Evolutionary conservation across 2,329 filamentous ascomycete species (phyloP), one percentile per base, ranked within the genome.

Genomic region (Epichloe gansuensis): DNA sequence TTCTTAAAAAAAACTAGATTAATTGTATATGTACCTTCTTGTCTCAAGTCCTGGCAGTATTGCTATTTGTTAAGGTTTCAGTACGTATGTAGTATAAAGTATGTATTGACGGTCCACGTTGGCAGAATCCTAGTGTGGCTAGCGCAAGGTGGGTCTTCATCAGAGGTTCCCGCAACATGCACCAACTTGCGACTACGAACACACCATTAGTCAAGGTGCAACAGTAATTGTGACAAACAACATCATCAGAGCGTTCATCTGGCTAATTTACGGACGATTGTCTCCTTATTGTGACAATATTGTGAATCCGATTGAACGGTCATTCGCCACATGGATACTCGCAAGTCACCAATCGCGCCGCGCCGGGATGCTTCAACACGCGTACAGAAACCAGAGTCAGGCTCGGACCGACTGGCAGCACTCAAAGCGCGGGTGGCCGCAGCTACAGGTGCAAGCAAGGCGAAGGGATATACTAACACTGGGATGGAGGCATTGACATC

Each of bases 401-500:
- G 78, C 56, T 75, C 83, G 63, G 75, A 88, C 67, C 75, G 80
- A 57, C 74, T 91, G 57, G 88, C 87, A 47, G 84, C 85, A 43
- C 77, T 94, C 63, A 90, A 85, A 66, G 87, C 87, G 25, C 79
- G 87, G 59, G 85, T 93, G 12, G 85, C 85, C 47, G 86, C 86
- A 48, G 86, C 87, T 50, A 85, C 87, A 46, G 79, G 73, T 56
- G 71, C 71, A 21, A 76, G 68, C 55, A 84, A 74, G 58, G 71
- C 74, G 9, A 78, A 75, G 57, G 85, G 86, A 53, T 86, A 86
- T 21, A 68, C 90, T 45, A 85, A 86, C 64, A 88, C 89, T 35
- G 85, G 85, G 7, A 74, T 95, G 8, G 76, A 80, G 60, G 74
- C 79, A 52, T 64, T 81, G 11, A 71, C 71, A 47, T 70, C 73